phyloP scores from a whole-genome alignment of 2,329 filamentous ascomycete species.

The Fusarium verticillioides region DNA sequence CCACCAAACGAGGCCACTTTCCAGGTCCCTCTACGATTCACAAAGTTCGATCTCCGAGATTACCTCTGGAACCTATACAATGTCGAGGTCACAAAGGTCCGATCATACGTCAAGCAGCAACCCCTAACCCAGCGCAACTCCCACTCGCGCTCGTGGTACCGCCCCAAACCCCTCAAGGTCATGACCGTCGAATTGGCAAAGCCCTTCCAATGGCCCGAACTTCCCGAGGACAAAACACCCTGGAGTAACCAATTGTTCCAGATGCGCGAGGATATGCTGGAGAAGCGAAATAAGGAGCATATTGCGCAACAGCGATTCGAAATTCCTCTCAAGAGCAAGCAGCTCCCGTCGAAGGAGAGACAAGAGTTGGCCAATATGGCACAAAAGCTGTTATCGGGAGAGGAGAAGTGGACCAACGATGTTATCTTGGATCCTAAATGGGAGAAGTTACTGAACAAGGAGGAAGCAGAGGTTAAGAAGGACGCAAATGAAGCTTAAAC shows the following conservation, averaged over 20 bases:
- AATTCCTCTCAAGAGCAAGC: conserved; percentile 56
- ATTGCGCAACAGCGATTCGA: conserved; percentile 47
- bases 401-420: conserved; percentile 68
- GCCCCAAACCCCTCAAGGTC: conserved; percentile 81
- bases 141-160: conserved; percentile 68
- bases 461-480: conserved; percentile 38
- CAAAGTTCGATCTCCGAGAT: conserved; percentile 95
- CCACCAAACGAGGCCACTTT: conserved; percentile 88
- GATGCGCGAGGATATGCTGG: conserved; percentile 60
- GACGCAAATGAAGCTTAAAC: conserved; percentile 41
- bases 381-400: conserved; percentile 68
- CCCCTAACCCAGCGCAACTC: conserved; percentile 63
- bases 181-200: conserved; percentile 93
- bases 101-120: conserved; percentile 78
- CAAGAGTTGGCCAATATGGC: conserved; percentile 71
- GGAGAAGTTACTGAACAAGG: conserved; percentile 48
- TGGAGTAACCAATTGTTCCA: conserved; percentile 74
- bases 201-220: conserved; percentile 88
- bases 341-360: conserved; percentile 55
- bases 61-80: conserved; percentile 91
- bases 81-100: conserved; percentile 77
- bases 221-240: conserved; percentile 68
- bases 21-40: conserved; percentile 89
- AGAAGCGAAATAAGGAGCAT: conserved; percentile 53
- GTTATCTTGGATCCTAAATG: conserved; percentile 60